Conservation (phyloP, 495 filamentous ascomycete species). For the Friedmanniomyces endolithicus region DNA sequence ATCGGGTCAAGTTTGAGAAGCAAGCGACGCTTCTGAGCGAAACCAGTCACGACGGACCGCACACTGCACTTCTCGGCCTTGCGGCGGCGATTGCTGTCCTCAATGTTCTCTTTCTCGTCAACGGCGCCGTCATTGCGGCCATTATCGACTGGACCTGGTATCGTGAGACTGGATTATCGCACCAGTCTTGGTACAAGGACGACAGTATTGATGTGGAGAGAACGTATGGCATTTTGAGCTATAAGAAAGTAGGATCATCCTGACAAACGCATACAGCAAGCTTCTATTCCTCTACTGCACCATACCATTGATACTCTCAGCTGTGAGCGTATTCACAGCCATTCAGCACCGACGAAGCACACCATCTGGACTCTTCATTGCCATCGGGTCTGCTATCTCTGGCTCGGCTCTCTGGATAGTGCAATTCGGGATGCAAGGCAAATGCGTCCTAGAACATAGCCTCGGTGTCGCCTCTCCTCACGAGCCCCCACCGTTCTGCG, state of each 20-base stretch:
- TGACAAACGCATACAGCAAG: neutral
- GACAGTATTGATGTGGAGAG: neutral
- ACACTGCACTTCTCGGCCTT: neutral
- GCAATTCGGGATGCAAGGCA: neutral
- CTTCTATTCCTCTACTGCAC: conserved; percentile 7
- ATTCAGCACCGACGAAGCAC: neutral
- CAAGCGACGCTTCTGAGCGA: neutral
- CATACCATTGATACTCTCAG: neutral
- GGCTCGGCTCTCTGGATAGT: conserved; percentile 1
- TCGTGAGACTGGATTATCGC: neutral
- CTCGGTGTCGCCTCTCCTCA: neutral
- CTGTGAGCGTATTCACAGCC: neutral
- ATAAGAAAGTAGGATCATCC: neutral
- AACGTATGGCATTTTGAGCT: neutral
- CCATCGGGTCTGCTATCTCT: neutral
- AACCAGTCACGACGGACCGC: neutral
- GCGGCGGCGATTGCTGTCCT: neutral
- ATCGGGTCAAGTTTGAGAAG: conserved; percentile 2
- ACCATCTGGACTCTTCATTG: neutral
- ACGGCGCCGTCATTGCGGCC: neutral
- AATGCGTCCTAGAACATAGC: neutral
- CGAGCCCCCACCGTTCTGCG: neutral
- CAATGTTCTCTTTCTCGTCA: conserved; percentile 1
- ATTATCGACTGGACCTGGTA: neutral
- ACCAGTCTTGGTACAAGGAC: neutral